These are phyloP conservation scores for Hebeloma cylindrosporum DNA, from an alignment of 768 basidiomycete species.

Conservation along the genomic window DNA sequence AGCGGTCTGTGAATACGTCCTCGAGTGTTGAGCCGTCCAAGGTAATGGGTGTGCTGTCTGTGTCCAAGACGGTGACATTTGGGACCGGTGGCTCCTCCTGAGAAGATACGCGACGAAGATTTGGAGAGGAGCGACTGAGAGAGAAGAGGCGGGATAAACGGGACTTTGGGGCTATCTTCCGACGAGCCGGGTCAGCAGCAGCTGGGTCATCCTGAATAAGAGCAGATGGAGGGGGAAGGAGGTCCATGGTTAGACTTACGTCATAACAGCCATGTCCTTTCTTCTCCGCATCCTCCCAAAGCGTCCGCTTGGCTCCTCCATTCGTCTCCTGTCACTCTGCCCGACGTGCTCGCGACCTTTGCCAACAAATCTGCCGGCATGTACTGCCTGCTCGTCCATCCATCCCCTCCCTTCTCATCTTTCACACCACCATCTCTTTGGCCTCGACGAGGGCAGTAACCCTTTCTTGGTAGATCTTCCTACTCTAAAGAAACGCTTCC, in stretches of 20 bases:
- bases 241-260: constrained; percentile 4
- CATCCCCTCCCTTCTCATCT: constrained; percentile 52
- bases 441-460: constrained; percentile 58
- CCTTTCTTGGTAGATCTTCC: constrained; percentile 68
- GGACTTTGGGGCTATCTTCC: constrained; percentile 40
- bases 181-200: constrained; percentile 46
- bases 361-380: constrained; percentile 70
- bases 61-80: constrained; percentile 1
- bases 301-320: constrained; percentile 4
- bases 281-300: background rate
- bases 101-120: background rate
- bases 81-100: background rate
- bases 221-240: constrained; percentile 38
- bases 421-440: constrained; percentile 70
- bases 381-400: constrained; percentile 70
- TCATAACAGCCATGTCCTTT: constrained; percentile 5
- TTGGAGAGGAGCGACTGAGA: constrained; percentile 28
- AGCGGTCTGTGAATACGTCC: constrained; percentile 47
- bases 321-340: constrained; percentile 39
- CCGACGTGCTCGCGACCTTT: constrained; percentile 62
- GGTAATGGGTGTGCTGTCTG: constrained; percentile 27
- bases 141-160: constrained; percentile 32
- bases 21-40: constrained; percentile 30
- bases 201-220: constrained; percentile 42
- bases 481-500: constrained; percentile 63